Evolutionary conservation across 2,329 filamentous ascomycete genomes (phyloP), one percentile per base, ranked within the genome.

Genomic region (Aspergillus novofumigatus): DNA sequence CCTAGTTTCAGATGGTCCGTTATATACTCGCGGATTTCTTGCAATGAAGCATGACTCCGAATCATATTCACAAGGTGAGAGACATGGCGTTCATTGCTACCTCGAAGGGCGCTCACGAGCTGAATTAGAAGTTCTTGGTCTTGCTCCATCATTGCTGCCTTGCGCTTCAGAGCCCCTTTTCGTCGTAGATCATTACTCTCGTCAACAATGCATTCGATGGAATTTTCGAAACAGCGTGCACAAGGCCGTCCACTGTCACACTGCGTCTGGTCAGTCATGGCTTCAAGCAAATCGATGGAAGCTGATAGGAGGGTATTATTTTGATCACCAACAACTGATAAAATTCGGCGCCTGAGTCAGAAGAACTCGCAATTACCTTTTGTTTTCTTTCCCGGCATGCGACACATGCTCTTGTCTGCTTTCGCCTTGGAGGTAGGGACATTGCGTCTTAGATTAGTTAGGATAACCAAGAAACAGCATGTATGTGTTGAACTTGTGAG

Each of bases 181-280:
- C 60, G 58, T 11, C 60, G 58, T 17, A 54, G 54, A 54, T 64
- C 62, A 35, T 51, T 59, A 26, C 58, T 45, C 38, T 53, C 51
- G 48, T 61, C 57, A 47, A 62, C 28, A 5, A 55, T 26, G 29
- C 60, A 62, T 17, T 53, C 49, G n/a, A 38, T 11, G 11, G 21
- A n/a, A 23, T 32, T 32, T 20, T 48, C 32, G 29, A 56, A 21
- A 52, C 56, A 58, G 26, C 26, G 35, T 11, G 28, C 23, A 41
- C 51, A 53, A 11, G 51, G 51, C 14, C 32, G 32, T 38, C 32
- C 32, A 38, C 32, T 38, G 32, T 38, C 32, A 38, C 32, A 38
- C 32, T 38, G 14, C 6, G 32, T 38, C 32, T 7, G 14, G 32
- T 38, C 32, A 38, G 32, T n/a, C 32, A 17, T 38, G 14, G 14